These are phyloP conservation scores for Termitomyces heimii DNA, from an alignment of 768 basidiomycete genomes.

Conservation along the genomic window DNA sequence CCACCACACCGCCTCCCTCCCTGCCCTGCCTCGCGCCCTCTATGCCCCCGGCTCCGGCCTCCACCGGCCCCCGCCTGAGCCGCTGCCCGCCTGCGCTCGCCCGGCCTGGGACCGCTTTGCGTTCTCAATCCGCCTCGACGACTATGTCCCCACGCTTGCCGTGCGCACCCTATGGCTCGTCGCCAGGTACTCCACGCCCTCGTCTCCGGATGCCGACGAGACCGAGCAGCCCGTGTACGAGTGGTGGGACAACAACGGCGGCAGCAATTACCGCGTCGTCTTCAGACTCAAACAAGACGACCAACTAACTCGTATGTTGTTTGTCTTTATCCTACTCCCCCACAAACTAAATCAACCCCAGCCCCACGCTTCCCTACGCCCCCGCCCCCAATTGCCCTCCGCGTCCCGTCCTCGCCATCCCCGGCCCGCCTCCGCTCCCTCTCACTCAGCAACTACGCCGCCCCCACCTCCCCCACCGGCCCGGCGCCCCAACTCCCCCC, in stretches of 20 bases:
- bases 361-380: constrained; percentile 2
- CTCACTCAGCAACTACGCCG: constrained; percentile 45
- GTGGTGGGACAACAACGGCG: constrained; percentile 92
- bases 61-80: too few species aligned
- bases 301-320: neutral
- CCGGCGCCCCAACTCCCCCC: neutral
- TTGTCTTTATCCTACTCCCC: neutral
- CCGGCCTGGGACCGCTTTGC: constrained; percentile 52
- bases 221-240: constrained; percentile 40
- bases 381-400: neutral
- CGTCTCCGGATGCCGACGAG: neutral
- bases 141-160: constrained; percentile 48
- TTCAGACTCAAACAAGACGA: constrained; percentile 34
- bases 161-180: constrained; percentile 57
- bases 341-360: neutral
- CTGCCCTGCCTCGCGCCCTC: constrained; percentile 21
- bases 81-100: neutral
- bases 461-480: constrained; percentile 23
- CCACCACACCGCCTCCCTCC: constrained; percentile 37
- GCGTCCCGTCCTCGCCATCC: constrained; percentile 17
- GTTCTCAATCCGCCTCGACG: constrained; percentile 66
- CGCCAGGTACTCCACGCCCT: constrained; percentile 34
- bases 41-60: constrained; percentile 11
- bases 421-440: constrained; percentile 29
- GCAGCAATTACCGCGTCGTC: constrained; percentile 68